phyloP scores from a whole-genome alignment of 805 yeast species.

The Wickerhamomyces bovis region DNA sequence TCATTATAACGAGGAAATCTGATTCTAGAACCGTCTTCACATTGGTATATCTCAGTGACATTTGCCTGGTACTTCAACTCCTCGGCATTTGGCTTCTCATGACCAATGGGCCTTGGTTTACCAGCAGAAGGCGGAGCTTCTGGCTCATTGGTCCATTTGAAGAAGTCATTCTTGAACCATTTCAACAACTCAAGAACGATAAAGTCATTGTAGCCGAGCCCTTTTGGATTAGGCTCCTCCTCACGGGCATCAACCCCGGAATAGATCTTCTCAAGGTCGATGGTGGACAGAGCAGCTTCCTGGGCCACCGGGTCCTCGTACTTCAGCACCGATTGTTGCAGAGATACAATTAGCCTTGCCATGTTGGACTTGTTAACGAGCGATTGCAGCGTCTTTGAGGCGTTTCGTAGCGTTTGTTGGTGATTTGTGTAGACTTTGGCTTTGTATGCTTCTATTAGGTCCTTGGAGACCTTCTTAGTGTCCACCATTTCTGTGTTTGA shows the following conservation, averaged over 20 bases:
- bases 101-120: conserved; percentile 32
- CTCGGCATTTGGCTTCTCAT: conserved; percentile 34
- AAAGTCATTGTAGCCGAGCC: conserved; percentile 46
- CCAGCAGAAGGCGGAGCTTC: conserved; percentile 48
- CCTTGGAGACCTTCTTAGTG: background rate
- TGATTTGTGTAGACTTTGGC: background rate
- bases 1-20: conserved; percentile 77
- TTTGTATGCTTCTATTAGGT: background rate
- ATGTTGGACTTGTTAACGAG: background rate
- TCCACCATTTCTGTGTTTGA: background rate
- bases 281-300: conserved; percentile 46
- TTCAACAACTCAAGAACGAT: conserved; percentile 50
- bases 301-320: conserved; percentile 17
- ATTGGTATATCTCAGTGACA: conserved; percentile 57
- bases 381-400: background rate
- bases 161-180: conserved; percentile 77
- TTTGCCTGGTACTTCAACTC: conserved; percentile 49
- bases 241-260: conserved; percentile 51
- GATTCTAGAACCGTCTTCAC: conserved; percentile 43
- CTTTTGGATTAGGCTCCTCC: conserved; percentile 23
- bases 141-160: conserved; percentile 77
- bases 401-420: background rate
- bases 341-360: background rate
- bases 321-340: conserved; percentile 3
- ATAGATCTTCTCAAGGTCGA: conserved; percentile 57